Evolutionary conservation across 768 basidiomycete genomes (phyloP).

Genomic region (Ephemerocybe angulata): DNA sequence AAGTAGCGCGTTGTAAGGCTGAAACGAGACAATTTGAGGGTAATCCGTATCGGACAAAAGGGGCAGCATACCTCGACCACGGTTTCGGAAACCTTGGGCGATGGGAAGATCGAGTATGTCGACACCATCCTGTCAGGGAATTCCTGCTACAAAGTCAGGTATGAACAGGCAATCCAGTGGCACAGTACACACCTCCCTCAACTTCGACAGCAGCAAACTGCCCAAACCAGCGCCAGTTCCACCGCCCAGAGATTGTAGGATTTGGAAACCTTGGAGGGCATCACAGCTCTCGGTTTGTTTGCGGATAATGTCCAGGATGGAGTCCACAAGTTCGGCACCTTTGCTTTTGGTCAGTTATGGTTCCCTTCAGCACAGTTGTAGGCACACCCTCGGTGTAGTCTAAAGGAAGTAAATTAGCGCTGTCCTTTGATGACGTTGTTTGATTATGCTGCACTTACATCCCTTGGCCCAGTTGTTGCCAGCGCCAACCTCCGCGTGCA

Average conservation of each 20-base stretch:
- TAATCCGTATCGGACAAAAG: constrained; percentile 33
- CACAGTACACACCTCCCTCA: constrained; percentile 58
- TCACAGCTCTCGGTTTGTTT: constrained; percentile 81
- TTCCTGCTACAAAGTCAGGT: constrained; percentile 30
- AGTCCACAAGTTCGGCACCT: constrained; percentile 90
- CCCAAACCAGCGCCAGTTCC: constrained; percentile 89
- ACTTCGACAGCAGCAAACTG: constrained; percentile 72
- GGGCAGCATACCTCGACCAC: constrained; percentile 58
- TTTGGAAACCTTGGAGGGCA: constrained; percentile 85
- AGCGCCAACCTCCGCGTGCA: constrained; percentile 59
- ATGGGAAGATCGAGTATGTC: constrained; percentile 51
- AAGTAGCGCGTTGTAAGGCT: constrained; percentile 85
- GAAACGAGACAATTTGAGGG: constrained; percentile 46
- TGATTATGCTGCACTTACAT: constrained; percentile 51
- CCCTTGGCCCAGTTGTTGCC: constrained; percentile 98
- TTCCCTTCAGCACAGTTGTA: background rate
- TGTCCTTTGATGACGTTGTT: background rate
- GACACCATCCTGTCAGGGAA: constrained; percentile 55
- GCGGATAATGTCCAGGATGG: constrained; percentile 78
- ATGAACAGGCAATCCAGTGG: background rate
- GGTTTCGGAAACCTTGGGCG: constrained; percentile 57
- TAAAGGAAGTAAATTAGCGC: constrained; percentile 23
- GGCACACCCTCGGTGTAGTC: constrained; percentile 83
- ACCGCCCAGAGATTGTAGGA: constrained; percentile 87
- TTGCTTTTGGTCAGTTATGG: background rate